Evolutionary conservation across 192 early-diverging fungal genomes (phyloP).

Genomic region (Globomyces pollinis-pini): DNA sequence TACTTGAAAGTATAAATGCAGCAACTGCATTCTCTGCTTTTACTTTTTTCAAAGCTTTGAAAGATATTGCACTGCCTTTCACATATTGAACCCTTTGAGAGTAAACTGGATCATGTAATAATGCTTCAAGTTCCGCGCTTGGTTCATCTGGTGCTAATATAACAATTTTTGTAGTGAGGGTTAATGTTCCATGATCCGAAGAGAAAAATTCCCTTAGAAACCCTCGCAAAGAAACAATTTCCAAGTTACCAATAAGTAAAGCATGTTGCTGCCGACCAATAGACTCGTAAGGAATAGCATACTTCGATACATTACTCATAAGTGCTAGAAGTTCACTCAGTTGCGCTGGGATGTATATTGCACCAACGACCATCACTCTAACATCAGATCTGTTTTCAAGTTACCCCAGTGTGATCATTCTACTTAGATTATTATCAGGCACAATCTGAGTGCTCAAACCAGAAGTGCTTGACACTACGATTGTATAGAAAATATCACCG

Average conservation of each 20-base stretch:
- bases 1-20: conserved; percentile 54
- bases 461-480: conserved; percentile 40
- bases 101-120: conserved; percentile 59
- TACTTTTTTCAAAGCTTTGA: conserved; percentile 44
- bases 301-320: conserved; percentile 51
- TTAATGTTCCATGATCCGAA: conserved; percentile 59
- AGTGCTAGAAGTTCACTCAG: conserved; percentile 57
- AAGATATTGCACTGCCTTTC: conserved; percentile 57
- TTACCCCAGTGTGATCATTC: conserved; percentile 51
- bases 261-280: conserved; percentile 42
- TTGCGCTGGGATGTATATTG: conserved; percentile 58
- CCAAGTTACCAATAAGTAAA: conserved; percentile 58
- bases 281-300: conserved; percentile 41
- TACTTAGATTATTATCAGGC: conserved; percentile 29
- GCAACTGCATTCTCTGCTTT: conserved; percentile 45
- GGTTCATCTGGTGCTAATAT: conserved; percentile 51
- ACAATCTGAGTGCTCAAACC: conserved; percentile 64
- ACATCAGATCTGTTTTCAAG: no score
- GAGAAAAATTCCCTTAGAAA: conserved; percentile 75
- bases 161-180: conserved; percentile 60
- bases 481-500: conserved; percentile 29
- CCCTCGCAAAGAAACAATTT: conserved; percentile 45
- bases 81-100: conserved; percentile 61
- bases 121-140: conserved; percentile 14
- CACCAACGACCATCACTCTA: conserved; percentile 67